Evolutionary conservation across 1,284 basidiomycete species (phyloP), one percentile per base, ranked within the genome.

Genomic region (Schizophyllum amplum): DNA sequence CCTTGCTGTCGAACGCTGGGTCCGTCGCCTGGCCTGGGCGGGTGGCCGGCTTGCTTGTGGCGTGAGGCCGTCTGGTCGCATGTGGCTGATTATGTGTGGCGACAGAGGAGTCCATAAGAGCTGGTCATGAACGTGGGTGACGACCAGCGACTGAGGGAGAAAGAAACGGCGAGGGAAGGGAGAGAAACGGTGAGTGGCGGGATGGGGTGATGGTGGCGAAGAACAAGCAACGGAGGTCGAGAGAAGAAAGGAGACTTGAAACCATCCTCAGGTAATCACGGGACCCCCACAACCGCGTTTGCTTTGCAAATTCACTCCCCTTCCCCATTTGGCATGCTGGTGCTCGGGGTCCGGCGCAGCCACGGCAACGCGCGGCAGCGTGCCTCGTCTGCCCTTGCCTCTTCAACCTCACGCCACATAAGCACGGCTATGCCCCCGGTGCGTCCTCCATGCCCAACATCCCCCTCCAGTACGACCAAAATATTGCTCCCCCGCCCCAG

Each of bases 41-140:
- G 52, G 71, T 67, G 33, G 79, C 74, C 54, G 81, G 80, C 61
- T 74, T 79, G 62, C 81, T 73, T 62, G 72, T 52, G 53, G 79
- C 74, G 61, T 80, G 79, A 52, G 78, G 76, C 57, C 81, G 82
- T 53, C 83, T 71, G 5, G 82, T 84, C 60, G 75, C 76, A 72
- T 85, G 83, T 57, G 70, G 66, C 68, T 77, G 75, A 33, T 65
- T 59, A 54, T 64, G 60, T 56, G 65, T 54, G 63, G 56, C 67
- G 65, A 47, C 63, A 64, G 57, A 46, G 23, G 54, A 23, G 62
- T 60, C 64, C 72, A 74, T 72, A 65, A 59, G 63, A 62, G 64
- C 62, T 67, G 70, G 70, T 62, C 72, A 72, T 73, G 66, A 69
- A 67, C 59, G 62, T 66, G 59, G 58, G 62, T 62, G 60, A 63